Percentiles rank a stretch among this genome's conserved stretches.
These are phyloP conservation scores for Rhizopogon sp. DNA, from an alignment of 768 basidiomycete genomes.

Conservation along the genomic window DNA sequence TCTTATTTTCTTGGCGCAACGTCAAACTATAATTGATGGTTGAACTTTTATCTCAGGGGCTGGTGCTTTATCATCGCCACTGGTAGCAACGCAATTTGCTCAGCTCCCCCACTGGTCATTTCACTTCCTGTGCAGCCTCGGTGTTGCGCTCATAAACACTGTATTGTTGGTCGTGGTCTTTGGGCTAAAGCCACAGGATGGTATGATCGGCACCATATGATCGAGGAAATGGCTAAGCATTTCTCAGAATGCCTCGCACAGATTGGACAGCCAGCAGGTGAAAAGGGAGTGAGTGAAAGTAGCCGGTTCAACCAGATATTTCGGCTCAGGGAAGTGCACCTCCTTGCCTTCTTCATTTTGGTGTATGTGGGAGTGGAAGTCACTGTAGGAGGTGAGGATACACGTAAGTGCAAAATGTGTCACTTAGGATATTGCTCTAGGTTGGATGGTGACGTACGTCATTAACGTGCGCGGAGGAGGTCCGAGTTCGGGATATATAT, in stretches of 20 bases:
- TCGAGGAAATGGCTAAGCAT: not conserved
- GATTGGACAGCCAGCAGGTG: constrained; percentile 27
- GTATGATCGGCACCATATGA: constrained; percentile 26
- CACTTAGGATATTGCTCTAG: constrained; percentile 19
- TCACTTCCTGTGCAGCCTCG: constrained; percentile 51
- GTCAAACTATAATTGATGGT: not conserved
- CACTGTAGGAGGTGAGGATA: constrained; percentile 37
- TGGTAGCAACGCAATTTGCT: constrained; percentile 52
- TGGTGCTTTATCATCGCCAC: constrained; percentile 48
- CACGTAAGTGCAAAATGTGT: not conserved
- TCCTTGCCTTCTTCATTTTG: constrained; percentile 40
- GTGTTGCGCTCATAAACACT: constrained; percentile 55
- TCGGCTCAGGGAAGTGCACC: constrained; percentile 34
- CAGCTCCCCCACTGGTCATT: constrained; percentile 31
- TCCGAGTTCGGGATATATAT: constrained; percentile 41
- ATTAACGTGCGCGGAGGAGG: constrained; percentile 40
- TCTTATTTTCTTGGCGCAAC: not conserved
- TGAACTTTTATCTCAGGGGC: constrained; percentile 19
- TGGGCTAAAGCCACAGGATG: constrained; percentile 61
- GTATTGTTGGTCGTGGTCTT: constrained; percentile 51
- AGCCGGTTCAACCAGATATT: constrained; percentile 46
- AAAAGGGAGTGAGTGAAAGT: constrained; percentile 19
- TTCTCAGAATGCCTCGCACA: constrained; percentile 30
- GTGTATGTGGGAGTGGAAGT: constrained; percentile 52
- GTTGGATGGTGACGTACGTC: constrained; percentile 66